Percentiles rank a stretch among this genome's conserved stretches.
Conservation (phyloP, 331 rosid species). For the Telfairia occidentalis region DNA sequence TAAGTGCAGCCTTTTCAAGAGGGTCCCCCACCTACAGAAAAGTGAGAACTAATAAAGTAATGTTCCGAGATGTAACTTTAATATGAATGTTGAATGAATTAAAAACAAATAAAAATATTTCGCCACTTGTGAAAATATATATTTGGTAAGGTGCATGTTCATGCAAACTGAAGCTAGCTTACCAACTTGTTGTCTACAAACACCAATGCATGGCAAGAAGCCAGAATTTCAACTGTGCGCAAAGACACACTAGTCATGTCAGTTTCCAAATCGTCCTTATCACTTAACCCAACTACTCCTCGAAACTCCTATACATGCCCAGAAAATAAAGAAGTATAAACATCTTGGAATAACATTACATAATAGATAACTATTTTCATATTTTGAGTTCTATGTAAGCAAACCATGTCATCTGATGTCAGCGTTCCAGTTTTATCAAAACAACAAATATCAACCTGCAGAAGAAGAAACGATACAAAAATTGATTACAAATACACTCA, state of each 20-base stretch:
- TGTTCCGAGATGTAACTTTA: neutral
- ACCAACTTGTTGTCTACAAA: slow-evolving; percentile 98
- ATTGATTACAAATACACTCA: neutral
- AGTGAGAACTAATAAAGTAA: slow-evolving; percentile 1
- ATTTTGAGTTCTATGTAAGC: slow-evolving; percentile 9
- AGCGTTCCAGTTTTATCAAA: slow-evolving; percentile 99
- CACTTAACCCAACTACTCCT: slow-evolving; percentile 71
- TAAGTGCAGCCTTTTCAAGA: slow-evolving; percentile 96
- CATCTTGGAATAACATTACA: neutral
- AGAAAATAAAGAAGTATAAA: neutral
- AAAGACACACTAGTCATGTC: slow-evolving; percentile 53
- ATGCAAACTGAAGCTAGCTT: slow-evolving; percentile 14
- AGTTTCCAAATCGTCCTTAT: slow-evolving; percentile 51
- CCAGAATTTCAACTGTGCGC: slow-evolving; percentile 74
- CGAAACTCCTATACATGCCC: slow-evolving; percentile 59
- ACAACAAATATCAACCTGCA: slow-evolving; percentile 97
- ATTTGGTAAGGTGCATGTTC: neutral
- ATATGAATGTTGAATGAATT: neutral
- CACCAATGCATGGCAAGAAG: slow-evolving; percentile 97
- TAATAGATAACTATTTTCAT: neutral
- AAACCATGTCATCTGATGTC: slow-evolving; percentile 98
- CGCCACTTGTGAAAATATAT: neutral
- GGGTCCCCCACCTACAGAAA: slow-evolving; percentile 91
- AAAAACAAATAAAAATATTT: neutral
- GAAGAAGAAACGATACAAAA: slow-evolving; percentile 17